Evolutionary conservation across 129 eudicot species (phyloP), one percentile per base, ranked within the genome.

Genomic region (Chrysanthemum lavandulifolium): DNA sequence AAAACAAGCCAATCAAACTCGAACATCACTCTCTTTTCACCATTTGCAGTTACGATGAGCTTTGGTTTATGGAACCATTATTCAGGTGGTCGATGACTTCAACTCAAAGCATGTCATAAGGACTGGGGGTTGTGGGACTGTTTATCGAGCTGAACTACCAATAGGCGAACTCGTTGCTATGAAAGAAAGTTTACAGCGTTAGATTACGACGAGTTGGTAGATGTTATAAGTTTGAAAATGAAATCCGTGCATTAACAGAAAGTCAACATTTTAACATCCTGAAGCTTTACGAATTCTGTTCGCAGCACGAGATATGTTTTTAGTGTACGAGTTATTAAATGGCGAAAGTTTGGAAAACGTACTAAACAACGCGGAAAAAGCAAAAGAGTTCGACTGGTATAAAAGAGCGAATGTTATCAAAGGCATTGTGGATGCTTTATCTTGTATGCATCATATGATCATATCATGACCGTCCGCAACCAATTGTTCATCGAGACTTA

Each of bases 401-500:
- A 78, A 72, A 64, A 85, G 86, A 69, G 23, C 79, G 19, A 68
- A 81, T 51, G 75, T 67, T 18, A 27, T 85, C 14, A 67, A 71
- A 21, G 86, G 76, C 9, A 62, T 81, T 3, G 81, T 78, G 15
- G 29, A 76, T 82, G 86, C 82, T 1, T 78, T 85, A 45, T 82
- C 76, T 5, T 79, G 79, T 27, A 79, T 73, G 89, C 86, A n/a
- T n/a, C n/a, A n/a, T n/a, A n/a, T n/a, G n/a, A n/a, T n/a, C n/a
- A n/a, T n/a, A 78, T 50, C 84, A 81, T 71, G 76, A 63, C 58
- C 77, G 80, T 16, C 73, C 73, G 3, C 83, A 68, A 40, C 73
- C 79, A 11, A 69, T 84, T 13, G 43, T 81, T 67, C 89, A 81
- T 68, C 78, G 83, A 12, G 86, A 81, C 64, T 67, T 85, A 75